phyloP scores from a whole-genome alignment of 1,139 yeast genomes.

The Candida labiduridarum region DNA sequence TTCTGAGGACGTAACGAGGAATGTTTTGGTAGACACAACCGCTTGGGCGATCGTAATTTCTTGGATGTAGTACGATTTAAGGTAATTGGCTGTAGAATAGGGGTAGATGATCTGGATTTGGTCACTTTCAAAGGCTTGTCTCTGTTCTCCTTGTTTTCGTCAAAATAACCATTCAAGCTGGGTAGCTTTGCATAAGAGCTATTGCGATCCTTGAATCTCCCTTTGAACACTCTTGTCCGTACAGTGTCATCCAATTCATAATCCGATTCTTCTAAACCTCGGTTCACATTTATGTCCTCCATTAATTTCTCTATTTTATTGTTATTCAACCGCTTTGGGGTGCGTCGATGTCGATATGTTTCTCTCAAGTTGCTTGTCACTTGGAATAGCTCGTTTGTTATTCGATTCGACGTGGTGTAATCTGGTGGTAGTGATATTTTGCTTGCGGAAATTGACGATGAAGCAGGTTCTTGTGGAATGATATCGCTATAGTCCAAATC shows the following conservation, averaged over 20 bases:
- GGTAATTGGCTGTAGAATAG: constrained; percentile 33
- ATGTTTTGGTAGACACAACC: constrained; percentile 49
- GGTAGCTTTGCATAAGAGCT: constrained; percentile 30
- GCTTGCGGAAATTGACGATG: not conserved
- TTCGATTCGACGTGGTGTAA: constrained; percentile 16
- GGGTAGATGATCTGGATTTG: constrained; percentile 18
- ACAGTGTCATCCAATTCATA: constrained; percentile 50
- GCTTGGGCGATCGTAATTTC: constrained; percentile 13
- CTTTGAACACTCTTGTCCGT: constrained; percentile 47
- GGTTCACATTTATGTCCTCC: constrained; percentile 23
- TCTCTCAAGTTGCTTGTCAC: constrained; percentile 33
- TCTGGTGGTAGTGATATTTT: constrained; percentile 18
- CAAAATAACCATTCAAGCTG: constrained; percentile 30
- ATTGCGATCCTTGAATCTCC: constrained; percentile 30
- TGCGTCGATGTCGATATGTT: constrained; percentile 7
- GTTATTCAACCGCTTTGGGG: constrained; percentile 29
- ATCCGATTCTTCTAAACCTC: constrained; percentile 27
- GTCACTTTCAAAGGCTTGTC: constrained; percentile 5
- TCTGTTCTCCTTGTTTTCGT: constrained; percentile 40
- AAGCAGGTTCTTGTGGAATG: constrained; percentile 16
- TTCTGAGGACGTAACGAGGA: constrained; percentile 9
- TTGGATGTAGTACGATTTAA: constrained; percentile 1
- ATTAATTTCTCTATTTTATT: constrained; percentile 42
- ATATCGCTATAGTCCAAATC: constrained; percentile 28
- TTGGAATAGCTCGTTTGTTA: constrained; percentile 41